Conservation (phyloP, 805 yeast species). For the Sugiyamaella americana region DNA sequence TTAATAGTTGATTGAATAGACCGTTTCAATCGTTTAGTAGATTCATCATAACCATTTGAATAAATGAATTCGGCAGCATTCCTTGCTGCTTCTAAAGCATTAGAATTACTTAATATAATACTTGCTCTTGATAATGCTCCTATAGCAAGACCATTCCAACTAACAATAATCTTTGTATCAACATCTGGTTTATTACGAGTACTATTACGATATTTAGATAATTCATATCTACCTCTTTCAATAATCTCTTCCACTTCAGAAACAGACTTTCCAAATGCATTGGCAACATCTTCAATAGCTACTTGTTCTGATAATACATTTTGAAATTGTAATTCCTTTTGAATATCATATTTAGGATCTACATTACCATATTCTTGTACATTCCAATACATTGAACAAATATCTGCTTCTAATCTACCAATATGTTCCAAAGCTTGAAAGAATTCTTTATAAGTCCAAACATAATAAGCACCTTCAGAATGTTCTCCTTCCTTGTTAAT, state of each 20-base stretch:
- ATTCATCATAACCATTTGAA: conserved; percentile 21
- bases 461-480: conserved; percentile 32
- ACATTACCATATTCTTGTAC: conserved; percentile 35
- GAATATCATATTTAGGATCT: conserved; percentile 29
- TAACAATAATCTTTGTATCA: conserved; percentile 30
- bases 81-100: conserved; percentile 25
- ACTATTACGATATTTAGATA: conserved; percentile 22
- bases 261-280: conserved; percentile 29
- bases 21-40: conserved; percentile 19
- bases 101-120: conserved; percentile 14
- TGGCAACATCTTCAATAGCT: conserved; percentile 27
- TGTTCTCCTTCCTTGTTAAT: conserved; percentile 18
- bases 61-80: conserved; percentile 25
- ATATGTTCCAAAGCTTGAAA: conserved; percentile 23
- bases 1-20: conserved; percentile 16
- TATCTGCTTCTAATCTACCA: conserved; percentile 26
- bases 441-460: conserved; percentile 34
- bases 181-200: conserved; percentile 29
- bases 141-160: conserved; percentile 36
- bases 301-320: conserved; percentile 31
- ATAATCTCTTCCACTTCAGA: conserved; percentile 23
- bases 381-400: conserved; percentile 33
- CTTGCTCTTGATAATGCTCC: conserved; percentile 33
- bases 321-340: conserved; percentile 26
- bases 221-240: conserved; percentile 21